Base-by-base conservation (phyloP, 2,329 filamentous ascomycete species). In the Phialemonium atrogriseum region DNA sequence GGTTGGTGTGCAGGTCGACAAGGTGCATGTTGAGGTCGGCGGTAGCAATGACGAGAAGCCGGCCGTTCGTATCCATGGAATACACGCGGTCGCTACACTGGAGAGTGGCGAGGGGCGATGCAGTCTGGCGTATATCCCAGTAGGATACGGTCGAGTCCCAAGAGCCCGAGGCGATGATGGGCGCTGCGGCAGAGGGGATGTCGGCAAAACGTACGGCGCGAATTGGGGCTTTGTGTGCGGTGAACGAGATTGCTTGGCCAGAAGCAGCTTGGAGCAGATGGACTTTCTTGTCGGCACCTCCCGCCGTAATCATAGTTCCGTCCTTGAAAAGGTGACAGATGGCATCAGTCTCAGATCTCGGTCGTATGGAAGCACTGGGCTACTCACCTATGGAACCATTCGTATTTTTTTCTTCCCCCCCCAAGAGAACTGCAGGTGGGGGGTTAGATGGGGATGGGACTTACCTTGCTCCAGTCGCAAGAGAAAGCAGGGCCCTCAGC, bases 141-240 rank as follows among this genome's bases (percentile, higher is more conserved):
- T 68, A 70, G 46, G 66, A 67, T 43, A 74, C 57, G 3, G 66
- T 73, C 48, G 62, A 64, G 53, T 75, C 70, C 70, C 70, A 75
- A 4, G 68, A 73, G 10, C 51, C 55, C 7, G 54, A 48, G 19
- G 46, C 52, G 31, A 57, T 27, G 29, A 57, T 38, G 24, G 45
- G 44, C 6, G 36, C 37, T 24, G 33, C 16, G 24, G 44, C 34
- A 6, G 25, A 38, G 20, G 48, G 46, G 25, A 49, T 24, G 11
- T 52, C 40, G 33, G 56, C 45, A 37, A 52, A 56, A 34, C 55
- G 52, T 16, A 53, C 50, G 22, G 39, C 32, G 30, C 52, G 50
- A 18, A 60, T 42, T 16, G 56, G 49, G 4, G 43, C 45, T 10
- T 42, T 43, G 41, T 60, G 56, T 7, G 42, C 37, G 24, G 45